Evolutionary conservation across 73 alveolate genomes (phyloP).

Genomic region (Tetrahymena borealis): DNA sequence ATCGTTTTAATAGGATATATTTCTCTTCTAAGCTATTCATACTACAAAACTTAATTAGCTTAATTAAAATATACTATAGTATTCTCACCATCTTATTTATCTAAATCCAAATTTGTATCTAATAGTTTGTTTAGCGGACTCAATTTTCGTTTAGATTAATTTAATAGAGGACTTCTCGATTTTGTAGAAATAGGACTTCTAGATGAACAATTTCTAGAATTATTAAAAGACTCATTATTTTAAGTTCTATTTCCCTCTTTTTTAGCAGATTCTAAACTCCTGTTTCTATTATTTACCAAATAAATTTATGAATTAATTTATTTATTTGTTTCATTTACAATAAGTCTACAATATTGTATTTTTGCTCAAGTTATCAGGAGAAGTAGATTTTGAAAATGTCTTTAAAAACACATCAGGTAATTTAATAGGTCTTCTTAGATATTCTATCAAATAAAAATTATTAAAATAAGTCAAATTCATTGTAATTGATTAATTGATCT

Average conservation of each 20-base stretch:
- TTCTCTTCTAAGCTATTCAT: not conserved
- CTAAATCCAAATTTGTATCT: not conserved
- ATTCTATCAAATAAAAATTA: not conserved
- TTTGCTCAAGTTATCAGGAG: not conserved
- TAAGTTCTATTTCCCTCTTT: not conserved
- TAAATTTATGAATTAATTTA: not conserved
- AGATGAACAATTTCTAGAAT: not conserved
- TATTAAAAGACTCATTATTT: too few species aligned
- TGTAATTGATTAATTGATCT: not conserved
- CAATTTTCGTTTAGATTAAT: not conserved
- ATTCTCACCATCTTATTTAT: not conserved
- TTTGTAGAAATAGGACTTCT: not conserved
- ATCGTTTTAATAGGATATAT: not conserved
- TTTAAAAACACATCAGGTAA: not conserved
- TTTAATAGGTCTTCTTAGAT: not conserved
- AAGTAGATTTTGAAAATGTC: not conserved
- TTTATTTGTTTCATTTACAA: not conserved
- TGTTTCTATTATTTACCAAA: not conserved
- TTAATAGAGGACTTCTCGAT: not conserved
- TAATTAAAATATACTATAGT: not conserved
- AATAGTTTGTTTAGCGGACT: not conserved
- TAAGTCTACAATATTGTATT: not conserved
- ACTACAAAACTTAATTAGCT: not conserved
- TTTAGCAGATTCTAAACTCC: not conserved
- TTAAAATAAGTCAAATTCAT: too few species aligned